Evolutionary conservation across 1,284 basidiomycete genomes (phyloP).

Genomic region (Malassezia brasiliensis): DNA sequence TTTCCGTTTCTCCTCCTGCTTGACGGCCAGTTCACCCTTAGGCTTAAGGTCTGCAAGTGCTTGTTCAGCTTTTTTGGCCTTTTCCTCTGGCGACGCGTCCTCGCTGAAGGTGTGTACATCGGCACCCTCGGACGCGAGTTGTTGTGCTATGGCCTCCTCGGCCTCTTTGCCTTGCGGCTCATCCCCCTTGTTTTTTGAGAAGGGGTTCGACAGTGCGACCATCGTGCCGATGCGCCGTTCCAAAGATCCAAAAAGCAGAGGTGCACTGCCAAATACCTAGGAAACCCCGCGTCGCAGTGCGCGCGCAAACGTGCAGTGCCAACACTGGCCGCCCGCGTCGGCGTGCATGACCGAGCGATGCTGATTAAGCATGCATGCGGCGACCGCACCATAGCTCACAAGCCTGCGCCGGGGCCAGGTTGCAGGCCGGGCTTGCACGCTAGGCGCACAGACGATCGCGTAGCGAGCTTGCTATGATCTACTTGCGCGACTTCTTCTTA

Average conservation of each 20-base stretch:
- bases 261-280: too few relatives aligned
- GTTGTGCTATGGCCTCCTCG: slow-evolving; percentile 22
- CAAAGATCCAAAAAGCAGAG: too few relatives aligned
- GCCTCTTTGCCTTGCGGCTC: slow-evolving; percentile 16
- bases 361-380: neutral
- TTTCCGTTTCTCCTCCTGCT: slow-evolving; percentile 11
- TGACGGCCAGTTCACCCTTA: slow-evolving; percentile 17
- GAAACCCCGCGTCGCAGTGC: too few relatives aligned
- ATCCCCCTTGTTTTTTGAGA: neutral
- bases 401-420: too few relatives aligned
- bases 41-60: slow-evolving; percentile 27
- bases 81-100: slow-evolving; percentile 38
- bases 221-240: neutral
- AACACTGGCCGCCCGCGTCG: too few relatives aligned
- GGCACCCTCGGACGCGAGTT: slow-evolving; percentile 29
- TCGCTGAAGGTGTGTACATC: slow-evolving; percentile 37
- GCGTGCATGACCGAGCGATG: too few relatives aligned
- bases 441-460: too few relatives aligned
- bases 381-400: too few relatives aligned
- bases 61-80: slow-evolving; percentile 31
- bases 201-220: slow-evolving; percentile 6
- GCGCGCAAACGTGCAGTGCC: too few relatives aligned
- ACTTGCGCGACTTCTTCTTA: slow-evolving; percentile 34
- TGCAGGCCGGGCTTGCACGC: too few relatives aligned
- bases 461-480: neutral